These are phyloP conservation scores for Amesomyces nigricolor DNA, from an alignment of 2,329 filamentous ascomycete genomes.

Conservation along the genomic window DNA sequence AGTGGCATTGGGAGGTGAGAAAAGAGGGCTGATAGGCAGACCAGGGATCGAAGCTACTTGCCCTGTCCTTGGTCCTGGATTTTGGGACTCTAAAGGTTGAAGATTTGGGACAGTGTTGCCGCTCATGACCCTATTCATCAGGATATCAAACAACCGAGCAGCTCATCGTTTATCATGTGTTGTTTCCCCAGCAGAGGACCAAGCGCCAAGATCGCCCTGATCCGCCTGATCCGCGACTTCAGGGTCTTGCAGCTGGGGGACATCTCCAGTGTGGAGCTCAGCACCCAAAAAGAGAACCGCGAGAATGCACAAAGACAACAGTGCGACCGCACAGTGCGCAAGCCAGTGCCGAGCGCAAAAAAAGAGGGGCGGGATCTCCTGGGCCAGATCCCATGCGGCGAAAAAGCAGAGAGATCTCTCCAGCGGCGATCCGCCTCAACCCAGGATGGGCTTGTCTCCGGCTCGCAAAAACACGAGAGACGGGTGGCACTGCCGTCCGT, in stretches of 20 bases:
- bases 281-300: not conserved
- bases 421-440: not conserved
- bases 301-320: too few relatives aligned
- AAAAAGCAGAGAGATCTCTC: not conserved
- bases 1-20: too few relatives aligned
- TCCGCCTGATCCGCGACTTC: not conserved
- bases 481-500: not conserved
- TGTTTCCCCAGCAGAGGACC: too few relatives aligned
- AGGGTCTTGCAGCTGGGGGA: too few relatives aligned
- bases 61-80: too few relatives aligned
- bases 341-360: not conserved
- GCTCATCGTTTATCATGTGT: not conserved
- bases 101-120: not conserved
- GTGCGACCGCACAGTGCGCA: too few relatives aligned
- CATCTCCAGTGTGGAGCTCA: not conserved
- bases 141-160: not conserved
- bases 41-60: too few relatives aligned
- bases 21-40: too few relatives aligned
- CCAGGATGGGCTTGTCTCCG: not conserved
- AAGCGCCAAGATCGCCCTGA: not conserved
- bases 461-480: not conserved
- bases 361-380: not conserved
- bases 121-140: not conserved
- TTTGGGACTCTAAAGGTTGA: too few relatives aligned
- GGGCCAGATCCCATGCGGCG: not conserved